These are phyloP conservation scores for Aspergillus floridensis DNA, from an alignment of 2,329 filamentous ascomycete genomes.

Conservation along the genomic window DNA sequence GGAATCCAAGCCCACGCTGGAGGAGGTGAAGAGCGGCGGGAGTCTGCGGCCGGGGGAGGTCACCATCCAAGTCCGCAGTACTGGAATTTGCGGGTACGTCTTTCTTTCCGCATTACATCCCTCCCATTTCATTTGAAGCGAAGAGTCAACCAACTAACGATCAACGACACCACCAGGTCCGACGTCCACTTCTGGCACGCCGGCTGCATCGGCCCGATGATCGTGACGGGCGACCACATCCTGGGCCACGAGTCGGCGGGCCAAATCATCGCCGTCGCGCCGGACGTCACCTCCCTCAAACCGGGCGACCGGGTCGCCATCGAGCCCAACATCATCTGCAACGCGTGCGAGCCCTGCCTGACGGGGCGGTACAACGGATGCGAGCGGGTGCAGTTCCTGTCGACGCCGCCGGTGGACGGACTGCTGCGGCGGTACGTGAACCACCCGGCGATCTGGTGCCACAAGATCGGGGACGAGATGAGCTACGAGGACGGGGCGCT, in stretches of 20 bases:
- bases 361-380: conserved; percentile 96
- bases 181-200: conserved; percentile 98
- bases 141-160: background rate
- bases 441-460: conserved; percentile 91
- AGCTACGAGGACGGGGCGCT: conserved; percentile 87
- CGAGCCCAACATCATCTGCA: conserved; percentile 92
- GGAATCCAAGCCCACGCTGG: conserved; percentile 70
- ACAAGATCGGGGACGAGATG: conserved; percentile 85
- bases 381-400: conserved; percentile 79
- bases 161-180: conserved; percentile 54
- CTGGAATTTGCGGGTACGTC: conserved; percentile 86
- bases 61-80: conserved; percentile 84
- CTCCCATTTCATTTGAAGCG: background rate
- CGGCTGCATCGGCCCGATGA: conserved; percentile 93
- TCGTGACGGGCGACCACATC: conserved; percentile 83
- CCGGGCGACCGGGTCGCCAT: conserved; percentile 88
- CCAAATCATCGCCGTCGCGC: conserved; percentile 67
- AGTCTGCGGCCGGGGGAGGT: conserved; percentile 78
- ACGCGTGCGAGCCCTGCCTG: conserved; percentile 83
- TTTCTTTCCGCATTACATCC: no score
- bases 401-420: conserved; percentile 84
- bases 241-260: conserved; percentile 89
- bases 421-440: conserved; percentile 90
- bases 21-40: conserved; percentile 67
- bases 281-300: conserved; percentile 73